Conservation (phyloP, 768 basidiomycete genomes). For the Rubroboletus satanas region DNA sequence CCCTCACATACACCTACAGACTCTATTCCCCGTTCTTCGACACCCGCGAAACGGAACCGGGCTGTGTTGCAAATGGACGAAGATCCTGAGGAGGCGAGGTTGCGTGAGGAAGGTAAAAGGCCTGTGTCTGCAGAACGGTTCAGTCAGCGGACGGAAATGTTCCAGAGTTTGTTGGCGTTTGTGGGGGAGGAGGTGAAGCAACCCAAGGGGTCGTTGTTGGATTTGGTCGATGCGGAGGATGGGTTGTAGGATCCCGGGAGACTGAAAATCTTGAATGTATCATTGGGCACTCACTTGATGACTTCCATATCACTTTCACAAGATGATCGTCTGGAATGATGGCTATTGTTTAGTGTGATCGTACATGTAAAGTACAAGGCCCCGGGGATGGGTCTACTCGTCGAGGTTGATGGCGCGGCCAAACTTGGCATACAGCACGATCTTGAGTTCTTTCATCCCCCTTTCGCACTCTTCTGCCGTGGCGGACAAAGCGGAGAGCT, state of each 20-base stretch:
- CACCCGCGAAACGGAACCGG: constrained; percentile 18
- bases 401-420: constrained; percentile 92
- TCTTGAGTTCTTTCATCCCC: constrained; percentile 79
- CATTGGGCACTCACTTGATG: not conserved
- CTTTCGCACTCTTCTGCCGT: constrained; percentile 63
- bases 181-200: constrained; percentile 63
- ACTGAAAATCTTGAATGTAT: not conserved
- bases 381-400: constrained; percentile 42
- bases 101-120: constrained; percentile 29
- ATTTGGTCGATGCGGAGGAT: constrained; percentile 48
- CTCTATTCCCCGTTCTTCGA: not conserved
- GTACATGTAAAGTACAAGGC: not conserved
- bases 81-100: constrained; percentile 24
- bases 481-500: constrained; percentile 47
- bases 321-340: not conserved
- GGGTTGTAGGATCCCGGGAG: constrained; percentile 18
- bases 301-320: not conserved
- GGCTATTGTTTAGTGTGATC: not conserved
- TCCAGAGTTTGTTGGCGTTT: constrained; percentile 63
- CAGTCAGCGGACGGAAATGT: constrained; percentile 63
- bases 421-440: constrained; percentile 83
- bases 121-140: constrained; percentile 47
- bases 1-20: constrained; percentile 1
- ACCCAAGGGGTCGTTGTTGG: constrained; percentile 58
- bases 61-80: constrained; percentile 26